phyloP scores from a whole-genome alignment of 495 filamentous ascomycete genomes.

The Cenococcum geophilum region DNA sequence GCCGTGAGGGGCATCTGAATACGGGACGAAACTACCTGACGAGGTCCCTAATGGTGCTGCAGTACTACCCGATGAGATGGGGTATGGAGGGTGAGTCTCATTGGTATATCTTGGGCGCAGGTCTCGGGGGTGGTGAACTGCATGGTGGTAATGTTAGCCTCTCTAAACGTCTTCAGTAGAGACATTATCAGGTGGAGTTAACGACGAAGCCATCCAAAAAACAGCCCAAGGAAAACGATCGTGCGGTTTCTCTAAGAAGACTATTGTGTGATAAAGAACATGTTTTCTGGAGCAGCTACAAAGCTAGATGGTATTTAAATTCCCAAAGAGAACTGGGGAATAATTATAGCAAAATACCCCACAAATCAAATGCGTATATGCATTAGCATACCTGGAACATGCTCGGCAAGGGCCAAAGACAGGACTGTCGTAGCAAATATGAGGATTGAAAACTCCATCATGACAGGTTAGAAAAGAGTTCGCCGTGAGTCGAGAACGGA shows the following conservation, averaged over 20 bases:
- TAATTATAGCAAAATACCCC: background rate
- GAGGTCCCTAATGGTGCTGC: background rate
- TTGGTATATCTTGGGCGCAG: background rate
- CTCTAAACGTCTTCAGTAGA: background rate
- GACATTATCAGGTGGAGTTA: background rate
- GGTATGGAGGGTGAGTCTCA: constrained; percentile 4
- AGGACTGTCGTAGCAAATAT: background rate
- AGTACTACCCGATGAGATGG: background rate
- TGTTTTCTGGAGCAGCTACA: too few relatives aligned
- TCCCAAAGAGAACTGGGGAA: background rate
- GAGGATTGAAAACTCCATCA: background rate
- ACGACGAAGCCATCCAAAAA: background rate
- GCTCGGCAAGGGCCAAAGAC: background rate
- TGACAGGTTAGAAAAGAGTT: background rate
- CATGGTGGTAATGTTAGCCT: background rate
- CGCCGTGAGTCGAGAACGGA: background rate
- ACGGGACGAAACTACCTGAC: background rate
- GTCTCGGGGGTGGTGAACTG: constrained; percentile 1
- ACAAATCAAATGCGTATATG: too few relatives aligned
- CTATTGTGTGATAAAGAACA: too few relatives aligned
- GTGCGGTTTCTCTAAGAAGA: too few relatives aligned
- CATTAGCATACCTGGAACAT: background rate
- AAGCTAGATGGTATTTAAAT: background rate
- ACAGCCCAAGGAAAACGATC: background rate
- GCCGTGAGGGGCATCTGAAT: background rate